phyloP scores from a whole-genome alignment of 768 basidiomycete genomes.

The Tulasnella sp. region DNA sequence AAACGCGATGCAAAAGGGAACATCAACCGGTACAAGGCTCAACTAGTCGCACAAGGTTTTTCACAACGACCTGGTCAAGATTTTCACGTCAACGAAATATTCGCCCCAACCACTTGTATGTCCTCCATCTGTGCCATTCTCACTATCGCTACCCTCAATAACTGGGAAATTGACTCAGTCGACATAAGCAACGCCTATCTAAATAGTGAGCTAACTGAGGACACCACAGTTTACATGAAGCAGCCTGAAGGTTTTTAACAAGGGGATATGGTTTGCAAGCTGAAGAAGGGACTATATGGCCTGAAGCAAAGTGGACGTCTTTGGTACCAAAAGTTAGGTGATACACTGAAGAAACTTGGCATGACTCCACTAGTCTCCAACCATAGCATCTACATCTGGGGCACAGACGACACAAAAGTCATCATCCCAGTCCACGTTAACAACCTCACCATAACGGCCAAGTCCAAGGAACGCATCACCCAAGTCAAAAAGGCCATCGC shows the following conservation, averaged over 20 bases:
- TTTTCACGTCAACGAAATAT: constrained; percentile 30
- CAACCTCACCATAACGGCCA: background rate
- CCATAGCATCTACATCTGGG: background rate
- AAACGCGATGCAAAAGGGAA: constrained; percentile 24
- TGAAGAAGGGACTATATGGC: constrained; percentile 24
- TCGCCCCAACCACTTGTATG: constrained; percentile 19
- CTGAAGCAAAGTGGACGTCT: constrained; percentile 21
- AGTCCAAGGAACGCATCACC: background rate
- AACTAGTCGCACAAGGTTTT: constrained; percentile 24
- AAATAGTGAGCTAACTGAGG: constrained; percentile 17
- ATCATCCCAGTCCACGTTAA: constrained; percentile 12
- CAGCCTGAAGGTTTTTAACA: background rate
- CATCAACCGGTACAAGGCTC: constrained; percentile 22
- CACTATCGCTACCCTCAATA: background rate
- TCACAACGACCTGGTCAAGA: constrained; percentile 26
- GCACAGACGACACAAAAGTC: background rate
- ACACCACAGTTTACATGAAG: constrained; percentile 5
- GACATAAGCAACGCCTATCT: constrained; percentile 20
- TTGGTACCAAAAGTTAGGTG: constrained; percentile 21
- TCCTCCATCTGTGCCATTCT: background rate
- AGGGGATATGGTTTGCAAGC: constrained; percentile 15
- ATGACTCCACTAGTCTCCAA: background rate
- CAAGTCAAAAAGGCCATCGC: background rate
- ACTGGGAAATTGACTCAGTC: constrained; percentile 2
- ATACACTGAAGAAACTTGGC: background rate